Conservation (phyloP, 768 basidiomycete species). For the Hydnomerulius pinastri region DNA sequence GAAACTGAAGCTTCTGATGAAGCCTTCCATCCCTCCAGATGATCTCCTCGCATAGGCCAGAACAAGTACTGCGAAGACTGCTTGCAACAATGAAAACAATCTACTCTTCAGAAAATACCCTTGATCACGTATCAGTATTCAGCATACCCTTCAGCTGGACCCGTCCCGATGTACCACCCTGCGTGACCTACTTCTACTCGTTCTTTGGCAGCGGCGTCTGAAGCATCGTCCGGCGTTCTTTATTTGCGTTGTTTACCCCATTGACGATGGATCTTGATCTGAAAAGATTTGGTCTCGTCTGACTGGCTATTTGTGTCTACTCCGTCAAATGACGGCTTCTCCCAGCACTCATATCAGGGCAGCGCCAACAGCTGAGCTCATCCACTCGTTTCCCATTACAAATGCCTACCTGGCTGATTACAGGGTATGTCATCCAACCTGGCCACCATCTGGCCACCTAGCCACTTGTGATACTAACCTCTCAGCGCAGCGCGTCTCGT, state of each 20-base stretch:
- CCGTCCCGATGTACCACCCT: no score
- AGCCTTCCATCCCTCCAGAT: no score
- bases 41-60: no score
- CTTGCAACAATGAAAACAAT: no score
- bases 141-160: no score
- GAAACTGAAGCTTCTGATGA: no score
- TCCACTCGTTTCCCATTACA: no score
- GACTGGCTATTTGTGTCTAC: not conserved
- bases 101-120: no score
- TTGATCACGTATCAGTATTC: no score
- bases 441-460: not conserved
- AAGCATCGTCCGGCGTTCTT: not conserved
- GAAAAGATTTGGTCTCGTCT: not conserved
- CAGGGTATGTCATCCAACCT: not conserved
- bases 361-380: no score
- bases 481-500: slow-evolving; percentile 25
- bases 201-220: not conserved
- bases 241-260: not conserved
- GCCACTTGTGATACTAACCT: not conserved
- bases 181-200: no score
- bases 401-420: slow-evolving; percentile 7
- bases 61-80: no score
- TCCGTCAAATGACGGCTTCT: not conserved
- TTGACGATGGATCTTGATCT: not conserved
- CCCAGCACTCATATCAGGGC: not conserved